Base-by-base conservation (phyloP, 1,139 yeast genomes). In the Saccharomyces hybrid region DNA sequence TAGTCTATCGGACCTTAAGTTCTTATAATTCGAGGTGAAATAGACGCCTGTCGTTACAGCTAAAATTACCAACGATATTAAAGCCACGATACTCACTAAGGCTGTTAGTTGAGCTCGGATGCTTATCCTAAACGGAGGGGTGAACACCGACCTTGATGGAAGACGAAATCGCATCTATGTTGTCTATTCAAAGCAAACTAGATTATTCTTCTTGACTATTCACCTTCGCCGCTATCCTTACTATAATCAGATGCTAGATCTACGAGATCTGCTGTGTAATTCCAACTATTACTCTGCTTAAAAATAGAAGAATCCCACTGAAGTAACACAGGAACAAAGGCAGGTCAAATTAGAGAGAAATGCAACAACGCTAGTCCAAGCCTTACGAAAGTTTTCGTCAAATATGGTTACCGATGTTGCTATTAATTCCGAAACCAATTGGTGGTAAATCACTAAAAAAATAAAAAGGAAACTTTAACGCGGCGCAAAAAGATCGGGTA, bases 41-140 rank as follows among this genome's bases (percentile, higher is more conserved):
- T 87, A 88, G 7, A 87, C 81, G 51, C 95, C 95, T 1, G 95
- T 83, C 8, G 86, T 88, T 28, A 88, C 74, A 11, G 96, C 93
- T 51, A 91, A 73, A 4, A 88, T 81, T 32, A 87, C 74, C 53
- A 91, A 75, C 2, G 97, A 89, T 53, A 88, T 74, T 47, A 88
- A 76, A 26, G 95, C 86, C 34, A 90, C 88, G 59, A 85, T 74
- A 58, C 88, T 78, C 62, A 89, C 96, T 52, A 90, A 74, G n/a
- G 83, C 79, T 58, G 89, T 85, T 56, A 91, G 82, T 74, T 91
- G 97, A 69, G 77, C 73, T 65, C 83, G 69, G 48, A 79, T 71
- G 24, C 75, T 71, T 3, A 73, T 75, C 50, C 76, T 61, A 42
- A 66, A 67, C 7, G 72, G 72, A 21, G 69, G 66, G 44, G 58